phyloP scores from a whole-genome alignment of 2,329 filamentous ascomycete species.

The Venturia aucupariae region DNA sequence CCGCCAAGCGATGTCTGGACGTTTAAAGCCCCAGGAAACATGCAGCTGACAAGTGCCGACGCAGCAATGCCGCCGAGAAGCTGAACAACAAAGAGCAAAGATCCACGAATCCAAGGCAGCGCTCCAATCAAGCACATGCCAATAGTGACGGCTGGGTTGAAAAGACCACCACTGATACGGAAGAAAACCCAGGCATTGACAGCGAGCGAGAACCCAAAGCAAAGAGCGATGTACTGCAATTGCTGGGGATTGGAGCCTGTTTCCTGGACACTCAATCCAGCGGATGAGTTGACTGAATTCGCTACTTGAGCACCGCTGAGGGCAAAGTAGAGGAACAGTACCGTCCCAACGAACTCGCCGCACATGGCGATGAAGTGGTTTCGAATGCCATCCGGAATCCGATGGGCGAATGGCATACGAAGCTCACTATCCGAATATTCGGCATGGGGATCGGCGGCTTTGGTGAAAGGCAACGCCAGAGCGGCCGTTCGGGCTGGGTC shows the following conservation, averaged over 20 bases:
- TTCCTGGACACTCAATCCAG: slow-evolving; percentile 16
- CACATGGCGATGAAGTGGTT: slow-evolving; percentile 14
- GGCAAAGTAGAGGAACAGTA: slow-evolving; percentile 14
- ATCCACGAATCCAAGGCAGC: slow-evolving; percentile 24
- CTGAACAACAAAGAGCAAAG: slow-evolving; percentile 26
- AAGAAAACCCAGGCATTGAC: slow-evolving; percentile 14
- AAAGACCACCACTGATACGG: slow-evolving; percentile 13
- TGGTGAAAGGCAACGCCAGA: slow-evolving; percentile 9
- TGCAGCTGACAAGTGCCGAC: slow-evolving; percentile 33
- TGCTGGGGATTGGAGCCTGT: slow-evolving; percentile 12
- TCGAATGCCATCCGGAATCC: background rate
- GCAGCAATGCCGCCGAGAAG: slow-evolving; percentile 29
- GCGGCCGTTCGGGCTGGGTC: slow-evolving; percentile 4
- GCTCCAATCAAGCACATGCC: slow-evolving; percentile 30
- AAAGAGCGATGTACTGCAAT: slow-evolving; percentile 22
- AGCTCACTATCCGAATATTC: background rate
- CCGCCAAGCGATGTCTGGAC: slow-evolving; percentile 34
- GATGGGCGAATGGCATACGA: slow-evolving; percentile 2
- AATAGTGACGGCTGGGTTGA: slow-evolving; percentile 28
- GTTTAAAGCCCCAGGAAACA: slow-evolving; percentile 38
- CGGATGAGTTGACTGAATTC: slow-evolving; percentile 3
- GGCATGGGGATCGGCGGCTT: slow-evolving; percentile 10
- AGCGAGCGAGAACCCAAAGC: slow-evolving; percentile 20
- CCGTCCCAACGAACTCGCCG: slow-evolving; percentile 15
- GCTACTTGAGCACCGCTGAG: slow-evolving; percentile 14